These are phyloP conservation scores for Termitomyces bulborhizus DNA, from an alignment of 768 basidiomycete genomes.

Conservation along the genomic window DNA sequence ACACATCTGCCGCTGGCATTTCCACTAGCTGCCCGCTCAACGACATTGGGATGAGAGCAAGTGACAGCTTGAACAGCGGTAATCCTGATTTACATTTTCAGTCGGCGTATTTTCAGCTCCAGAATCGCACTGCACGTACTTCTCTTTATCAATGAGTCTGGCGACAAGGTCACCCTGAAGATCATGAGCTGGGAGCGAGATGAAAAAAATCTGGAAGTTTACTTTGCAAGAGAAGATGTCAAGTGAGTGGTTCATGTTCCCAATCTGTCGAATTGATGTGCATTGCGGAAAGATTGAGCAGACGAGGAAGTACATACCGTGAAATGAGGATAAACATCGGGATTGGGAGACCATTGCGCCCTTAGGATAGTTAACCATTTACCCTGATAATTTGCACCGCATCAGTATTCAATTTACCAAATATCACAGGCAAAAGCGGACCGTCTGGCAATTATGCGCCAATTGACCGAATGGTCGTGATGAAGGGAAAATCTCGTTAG, in stretches of 20 bases:
- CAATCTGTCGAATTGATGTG: conserved; percentile 40
- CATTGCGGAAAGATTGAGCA: background rate
- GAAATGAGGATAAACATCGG: conserved; percentile 78
- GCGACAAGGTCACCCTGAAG: conserved; percentile 64
- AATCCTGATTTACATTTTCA: conserved; percentile 37
- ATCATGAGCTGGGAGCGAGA: background rate
- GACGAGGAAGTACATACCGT: conserved; percentile 42
- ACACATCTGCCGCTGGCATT: conserved; percentile 78
- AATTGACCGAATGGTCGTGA: conserved; percentile 60
- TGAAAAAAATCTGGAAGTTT: conserved; percentile 5
- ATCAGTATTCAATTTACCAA: background rate
- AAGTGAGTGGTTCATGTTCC: conserved; percentile 72
- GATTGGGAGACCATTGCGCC: conserved; percentile 75
- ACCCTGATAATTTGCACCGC: conserved; percentile 39
- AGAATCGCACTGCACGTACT: conserved; percentile 29
- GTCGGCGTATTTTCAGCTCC: background rate
- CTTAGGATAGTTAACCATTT: conserved; percentile 76
- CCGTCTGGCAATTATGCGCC: conserved; percentile 77
- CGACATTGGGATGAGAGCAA: conserved; percentile 70
- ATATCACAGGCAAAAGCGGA: conserved; percentile 22
- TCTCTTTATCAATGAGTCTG: conserved; percentile 47
- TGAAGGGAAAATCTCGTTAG: conserved; percentile 44
- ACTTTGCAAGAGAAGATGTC: conserved; percentile 74
- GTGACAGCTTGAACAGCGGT: conserved; percentile 89
- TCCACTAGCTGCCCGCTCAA: conserved; percentile 71